Evolutionary conservation across 352 stramenopile genomes (phyloP), one percentile per base, ranked within the genome.

Genomic region (Pythium rishiriense): DNA sequence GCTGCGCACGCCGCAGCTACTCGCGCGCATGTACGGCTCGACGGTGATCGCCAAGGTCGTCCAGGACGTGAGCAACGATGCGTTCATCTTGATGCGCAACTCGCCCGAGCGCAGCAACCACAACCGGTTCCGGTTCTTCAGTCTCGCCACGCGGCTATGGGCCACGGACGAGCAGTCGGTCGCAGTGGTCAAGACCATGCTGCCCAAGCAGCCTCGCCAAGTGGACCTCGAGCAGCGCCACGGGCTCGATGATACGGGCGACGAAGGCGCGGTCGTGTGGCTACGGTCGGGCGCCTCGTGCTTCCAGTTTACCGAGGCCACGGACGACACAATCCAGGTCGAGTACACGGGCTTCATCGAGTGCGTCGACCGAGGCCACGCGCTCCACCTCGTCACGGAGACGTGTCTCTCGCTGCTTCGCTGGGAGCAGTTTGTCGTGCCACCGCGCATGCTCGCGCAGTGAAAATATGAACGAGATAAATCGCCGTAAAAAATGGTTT

Each of bases 381-480:
- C 26, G n/a, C 21, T 3, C 10, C 53, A 51, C 28, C 35, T 68
- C 19, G 11, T 68, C 29, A 39, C 46, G n/a, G 61, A 68, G 21
- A 52, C 14, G 5, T 49, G 33, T 14, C 14, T 31, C 7, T 19
- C 54, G 61, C 51, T 68, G 17, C n/a, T 62, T 3, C 61, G 52
- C 4, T 68, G 61, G 61, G 61, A 68, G 35, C 61, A 68, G 9
- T 21, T 51, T 4, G 61, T 62, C 21, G 45, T 68, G 31, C 45
- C 61, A 5, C 53, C 61, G 19, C 42, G 24, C 15, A 37, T 56
- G 21, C 39, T 67, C 22, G n/a, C 41, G 33, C 31, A 25, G 29
- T 33, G 29, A 58, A n/a, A n/a, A n/a, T n/a, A n/a, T n/a, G n/a
- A n/a, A n/a, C n/a, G n/a, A n/a, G n/a, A n/a, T n/a, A n/a, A n/a